Base-by-base conservation (phyloP, 208 protist species). In the Trypanosoma vivax region DNA sequence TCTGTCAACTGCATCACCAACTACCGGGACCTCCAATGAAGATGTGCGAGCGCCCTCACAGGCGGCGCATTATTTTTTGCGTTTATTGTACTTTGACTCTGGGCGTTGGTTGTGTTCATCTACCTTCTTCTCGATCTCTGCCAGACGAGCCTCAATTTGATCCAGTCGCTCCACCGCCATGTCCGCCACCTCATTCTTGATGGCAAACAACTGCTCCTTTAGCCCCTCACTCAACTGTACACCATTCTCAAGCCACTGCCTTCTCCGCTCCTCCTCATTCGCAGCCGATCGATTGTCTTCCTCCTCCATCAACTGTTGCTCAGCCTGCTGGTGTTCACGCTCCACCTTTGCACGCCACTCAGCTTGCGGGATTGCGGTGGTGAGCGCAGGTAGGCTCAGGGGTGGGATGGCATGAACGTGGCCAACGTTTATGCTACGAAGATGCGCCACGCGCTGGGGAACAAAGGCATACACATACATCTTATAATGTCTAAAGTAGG, bases 401-500 rank as follows among this genome's bases (percentile, higher is more conserved):
- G 88, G 84, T 16, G 82, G 82, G 3, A 65, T 65, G 40, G 81
- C 65, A n/a, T 73, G 57, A 5, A 77, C 27, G 54, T 70, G 65
- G 29, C 58, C 73, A 2, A 87, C 66, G 34, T 70, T 60, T 4
- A 79, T 31, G 27, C 73, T 76, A 24, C 50, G 59, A 18, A 96
- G 33, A 41, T 68, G 82, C 27, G 76, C 80, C 18, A 72, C 55
- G 37, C 92, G 60, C 25, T 66, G 67, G 6, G 76, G 74, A 27
- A 90, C 75, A 59, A 96, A 96, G 39, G 80, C 83, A 50, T 88
- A 96, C 21, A 76, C 50, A 69, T 96, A 96, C 79, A 96, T 88
- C 63, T 94, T 96, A 60, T 93, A 96, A 50, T 94, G 85, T 7
- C 86, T 72, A 65, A 88, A 92, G 65, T 96, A 96, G 25, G 84